Percentiles rank a stretch among this genome's conserved stretches.
Evolutionary conservation across 139 green algal genomes (phyloP).

Genomic region (Chlorella sp.): DNA sequence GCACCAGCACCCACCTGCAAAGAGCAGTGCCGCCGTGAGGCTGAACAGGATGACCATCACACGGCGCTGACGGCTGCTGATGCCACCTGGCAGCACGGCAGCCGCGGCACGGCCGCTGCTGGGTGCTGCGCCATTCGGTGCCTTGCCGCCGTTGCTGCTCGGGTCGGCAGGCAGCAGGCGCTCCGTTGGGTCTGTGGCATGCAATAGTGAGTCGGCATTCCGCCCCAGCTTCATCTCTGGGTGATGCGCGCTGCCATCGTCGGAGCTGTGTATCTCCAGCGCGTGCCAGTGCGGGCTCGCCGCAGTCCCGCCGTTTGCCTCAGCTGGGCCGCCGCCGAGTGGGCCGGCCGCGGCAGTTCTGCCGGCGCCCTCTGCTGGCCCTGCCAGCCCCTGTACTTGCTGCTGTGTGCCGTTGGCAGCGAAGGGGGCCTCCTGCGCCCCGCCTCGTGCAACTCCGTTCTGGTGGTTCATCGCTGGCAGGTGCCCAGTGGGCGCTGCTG

Average conservation of each 20-base stretch:
- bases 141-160: neutral
- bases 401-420: neutral
- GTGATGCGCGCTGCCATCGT: constrained; percentile 2
- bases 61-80: constrained; percentile 5
- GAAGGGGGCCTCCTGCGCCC: no score
- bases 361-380: neutral
- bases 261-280: constrained; percentile 26
- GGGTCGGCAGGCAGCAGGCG: neutral
- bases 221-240: neutral
- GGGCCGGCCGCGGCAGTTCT: neutral
- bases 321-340: neutral
- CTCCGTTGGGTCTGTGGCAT: constrained; percentile 11
- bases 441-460: no score
- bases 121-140: neutral
- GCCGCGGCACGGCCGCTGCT: neutral
- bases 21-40: constrained; percentile 78
- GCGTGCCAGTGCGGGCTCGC: neutral
- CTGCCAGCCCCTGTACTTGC: neutral
- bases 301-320: neutral
- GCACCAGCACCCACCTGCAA: constrained; percentile 39
- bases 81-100: constrained; percentile 10
- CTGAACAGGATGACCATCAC: constrained; percentile 80
- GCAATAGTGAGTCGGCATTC: neutral
- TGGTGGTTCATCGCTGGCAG: neutral
- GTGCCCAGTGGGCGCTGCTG: neutral